phyloP scores from a whole-genome alignment of 1,284 basidiomycete species.

The Cystobasidium sp. region DNA sequence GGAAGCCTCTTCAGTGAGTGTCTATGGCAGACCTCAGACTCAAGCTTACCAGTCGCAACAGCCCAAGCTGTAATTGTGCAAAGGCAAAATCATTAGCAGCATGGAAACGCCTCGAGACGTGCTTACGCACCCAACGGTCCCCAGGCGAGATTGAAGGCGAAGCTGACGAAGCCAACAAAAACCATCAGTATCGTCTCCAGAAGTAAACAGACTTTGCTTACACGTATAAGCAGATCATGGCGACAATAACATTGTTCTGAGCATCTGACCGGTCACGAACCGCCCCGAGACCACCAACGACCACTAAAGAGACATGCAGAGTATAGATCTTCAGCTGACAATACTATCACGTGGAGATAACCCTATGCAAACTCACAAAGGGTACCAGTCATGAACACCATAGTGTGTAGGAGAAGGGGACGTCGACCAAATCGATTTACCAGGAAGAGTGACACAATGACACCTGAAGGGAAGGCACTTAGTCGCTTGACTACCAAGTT shows the following conservation, averaged over 20 bases:
- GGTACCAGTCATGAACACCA: slow-evolving; percentile 37
- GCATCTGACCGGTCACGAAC: slow-evolving; percentile 21
- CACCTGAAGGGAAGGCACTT: neutral
- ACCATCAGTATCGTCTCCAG: neutral
- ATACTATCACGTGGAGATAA: neutral
- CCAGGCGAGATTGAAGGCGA: slow-evolving; percentile 60
- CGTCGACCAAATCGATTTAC: slow-evolving; percentile 29
- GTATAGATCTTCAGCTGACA: neutral
- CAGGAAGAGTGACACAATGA: slow-evolving; percentile 32
- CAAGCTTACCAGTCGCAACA: slow-evolving; percentile 51
- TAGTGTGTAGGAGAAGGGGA: slow-evolving; percentile 26
- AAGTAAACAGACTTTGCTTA: neutral
- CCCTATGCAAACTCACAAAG: neutral
- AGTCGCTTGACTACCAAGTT: no score
- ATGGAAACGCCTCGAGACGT: neutral
- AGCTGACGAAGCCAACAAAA: slow-evolving; percentile 36
- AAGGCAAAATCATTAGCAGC: neutral
- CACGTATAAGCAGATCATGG: slow-evolving; percentile 59
- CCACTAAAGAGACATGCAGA: neutral
- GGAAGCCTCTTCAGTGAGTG: neutral
- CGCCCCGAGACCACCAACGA: slow-evolving; percentile 20
- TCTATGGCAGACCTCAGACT: slow-evolving; percentile 51
- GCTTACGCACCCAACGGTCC: slow-evolving; percentile 56
- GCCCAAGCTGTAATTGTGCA: slow-evolving; percentile 46
- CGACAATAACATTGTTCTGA: slow-evolving; percentile 57